Evolutionary conservation across 1,284 basidiomycete species (phyloP).

Genomic region (Trichosporon ovoides): DNA sequence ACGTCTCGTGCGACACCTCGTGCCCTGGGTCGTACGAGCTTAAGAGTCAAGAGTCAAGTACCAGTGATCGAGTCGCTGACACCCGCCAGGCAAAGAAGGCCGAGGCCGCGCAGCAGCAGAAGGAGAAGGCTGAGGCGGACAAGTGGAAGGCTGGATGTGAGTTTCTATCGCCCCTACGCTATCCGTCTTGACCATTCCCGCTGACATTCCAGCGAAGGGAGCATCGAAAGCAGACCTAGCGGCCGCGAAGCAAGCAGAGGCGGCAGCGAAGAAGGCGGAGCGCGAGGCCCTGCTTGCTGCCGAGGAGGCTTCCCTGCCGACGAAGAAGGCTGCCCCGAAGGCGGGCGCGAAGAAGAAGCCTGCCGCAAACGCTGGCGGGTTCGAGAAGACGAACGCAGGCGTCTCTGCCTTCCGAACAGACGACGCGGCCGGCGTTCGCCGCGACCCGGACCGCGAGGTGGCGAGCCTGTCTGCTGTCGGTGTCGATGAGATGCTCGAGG

Average conservation of each 20-base stretch:
- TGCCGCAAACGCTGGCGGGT: not conserved
- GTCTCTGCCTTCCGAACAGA: conserved; percentile 32
- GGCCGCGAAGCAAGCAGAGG: conserved; percentile 55
- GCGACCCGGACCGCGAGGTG: conserved; percentile 46
- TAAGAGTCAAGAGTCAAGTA: too few species aligned
- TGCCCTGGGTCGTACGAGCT: too few species aligned
- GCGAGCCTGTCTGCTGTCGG: conserved; percentile 77
- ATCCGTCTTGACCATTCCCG: too few species aligned
- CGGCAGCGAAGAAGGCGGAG: conserved; percentile 53
- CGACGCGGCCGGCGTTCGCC: conserved; percentile 64
- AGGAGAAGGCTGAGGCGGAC: conserved; percentile 61
- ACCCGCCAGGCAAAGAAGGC: conserved; percentile 59
- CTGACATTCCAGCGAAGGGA: conserved; percentile 33
- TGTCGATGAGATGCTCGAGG: conserved; percentile 85
- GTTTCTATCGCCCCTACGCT: too few species aligned
- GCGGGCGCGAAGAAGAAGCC: conserved; percentile 37
- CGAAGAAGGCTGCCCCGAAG: conserved; percentile 54
- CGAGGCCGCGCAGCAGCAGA: conserved; percentile 27
- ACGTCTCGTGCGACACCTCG: too few species aligned
- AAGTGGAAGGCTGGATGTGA: conserved; percentile 62
- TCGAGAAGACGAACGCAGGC: conserved; percentile 19
- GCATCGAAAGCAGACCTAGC: conserved; percentile 61
- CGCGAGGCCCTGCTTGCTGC: conserved; percentile 58
- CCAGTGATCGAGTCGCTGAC: too few species aligned
- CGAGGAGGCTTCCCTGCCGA: conserved; percentile 66